Base-by-base conservation (phyloP, 169 alveolate species). In the Plasmodium adleri region DNA sequence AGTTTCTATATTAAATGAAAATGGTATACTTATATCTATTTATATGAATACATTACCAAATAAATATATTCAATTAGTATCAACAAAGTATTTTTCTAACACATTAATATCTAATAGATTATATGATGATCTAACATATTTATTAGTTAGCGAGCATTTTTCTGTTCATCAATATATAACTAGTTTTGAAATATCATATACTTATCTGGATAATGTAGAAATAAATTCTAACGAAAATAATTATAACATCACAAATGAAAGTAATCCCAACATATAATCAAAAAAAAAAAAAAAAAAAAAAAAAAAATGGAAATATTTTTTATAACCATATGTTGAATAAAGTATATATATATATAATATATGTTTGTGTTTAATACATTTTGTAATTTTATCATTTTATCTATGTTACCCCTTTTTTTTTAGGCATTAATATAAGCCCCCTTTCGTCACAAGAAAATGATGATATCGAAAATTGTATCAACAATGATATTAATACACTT, bases 1-100 rank as follows among this genome's bases (percentile, higher is more conserved):
- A 58, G 73, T 83, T 32, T 24, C 49, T 28, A 83, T 83, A 54
- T 83, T 83, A 68, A 83, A 83, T 50, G 91, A 83, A 83, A 83
- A 83, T 54, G 91, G 91, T 2, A 68, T 83, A 28, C 72, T 83
- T 17, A 83, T 63, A 68, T 83, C 91, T 59, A 68, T 83, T 15
- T 74, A 17, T 12, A 68, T 68, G 3, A 68, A 83, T 58, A 68
- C 91, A 5, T 45, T 68, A 13, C 85, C 83, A 12, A 83, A 83
- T 54, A 67, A 59, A 13, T 12, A 43, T 5, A 83, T 83, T 56
- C 91, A 83, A 63, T 50, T 83, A 9, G 85, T 83, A 20, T 68
- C 91, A n/a, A 83, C 80, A 20, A 83, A 83, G 26, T 83, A 83
- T 83, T 83, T 68, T 49, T 68, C 91, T 1, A 68, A 17, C 28